Evolutionary conservation across 176 grass and related monocot species (phyloP).

Genomic region (Triticum turgidum): DNA sequence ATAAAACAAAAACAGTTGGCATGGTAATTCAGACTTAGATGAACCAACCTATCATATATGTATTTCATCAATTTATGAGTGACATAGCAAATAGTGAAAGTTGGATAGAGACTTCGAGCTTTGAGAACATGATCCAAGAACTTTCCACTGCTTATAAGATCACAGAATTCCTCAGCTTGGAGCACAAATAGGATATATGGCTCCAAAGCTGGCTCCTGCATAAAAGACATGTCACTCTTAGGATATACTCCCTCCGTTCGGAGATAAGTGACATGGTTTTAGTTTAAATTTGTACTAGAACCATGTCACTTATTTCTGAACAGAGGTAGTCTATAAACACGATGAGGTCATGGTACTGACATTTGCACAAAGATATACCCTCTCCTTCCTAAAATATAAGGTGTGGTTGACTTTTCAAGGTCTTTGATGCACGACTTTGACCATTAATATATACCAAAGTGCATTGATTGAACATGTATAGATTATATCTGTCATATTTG

Average conservation of each 20-base stretch:
- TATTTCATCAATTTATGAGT: constrained; percentile 72
- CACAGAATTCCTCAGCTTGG: constrained; percentile 86
- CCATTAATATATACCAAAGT: too few relatives aligned
- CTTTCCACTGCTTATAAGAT: constrained; percentile 47
- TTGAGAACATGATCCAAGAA: constrained; percentile 47
- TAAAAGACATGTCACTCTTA: neutral
- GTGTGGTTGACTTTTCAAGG: too few relatives aligned
- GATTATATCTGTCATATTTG: too few relatives aligned
- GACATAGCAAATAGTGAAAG: constrained; percentile 74
- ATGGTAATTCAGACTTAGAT: constrained; percentile 13
- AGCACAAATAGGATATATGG: constrained; percentile 72
- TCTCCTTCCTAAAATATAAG: too few relatives aligned
- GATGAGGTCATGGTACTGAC: neutral
- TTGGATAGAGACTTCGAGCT: constrained; percentile 50
- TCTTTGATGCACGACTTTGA: too few relatives aligned
- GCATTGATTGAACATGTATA: too few relatives aligned
- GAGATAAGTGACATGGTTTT: too few relatives aligned
- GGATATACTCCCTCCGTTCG: neutral
- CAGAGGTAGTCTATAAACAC: neutral
- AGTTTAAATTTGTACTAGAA: too few relatives aligned
- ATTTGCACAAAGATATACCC: neutral
- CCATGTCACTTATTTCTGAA: too few relatives aligned
- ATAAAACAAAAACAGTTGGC: neutral
- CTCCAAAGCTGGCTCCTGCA: constrained; percentile 50
- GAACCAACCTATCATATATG: constrained; percentile 70